These are phyloP conservation scores for Saccharomyces pastorianus DNA, from an alignment of 1,139 yeast species.

Conservation along the genomic window DNA sequence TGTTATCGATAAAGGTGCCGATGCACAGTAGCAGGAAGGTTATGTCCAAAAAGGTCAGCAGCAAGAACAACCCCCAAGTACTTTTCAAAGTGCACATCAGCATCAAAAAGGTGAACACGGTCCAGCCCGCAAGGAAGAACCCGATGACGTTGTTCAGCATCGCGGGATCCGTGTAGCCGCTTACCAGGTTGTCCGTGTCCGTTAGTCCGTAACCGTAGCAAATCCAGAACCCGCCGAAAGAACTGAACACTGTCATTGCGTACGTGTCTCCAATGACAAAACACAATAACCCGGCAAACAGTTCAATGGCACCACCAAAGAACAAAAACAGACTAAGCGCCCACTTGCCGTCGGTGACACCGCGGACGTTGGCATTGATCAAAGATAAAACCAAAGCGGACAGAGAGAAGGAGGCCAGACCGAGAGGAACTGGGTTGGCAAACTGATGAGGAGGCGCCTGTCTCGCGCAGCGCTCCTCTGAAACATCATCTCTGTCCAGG, in stretches of 20 bases:
- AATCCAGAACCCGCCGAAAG: conserved; percentile 74
- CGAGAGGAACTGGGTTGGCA: conserved; percentile 59
- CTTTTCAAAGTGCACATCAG: conserved; percentile 54
- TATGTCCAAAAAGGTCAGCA: conserved; percentile 46
- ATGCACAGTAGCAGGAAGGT: conserved; percentile 53
- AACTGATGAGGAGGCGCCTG: conserved; percentile 14
- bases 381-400: conserved; percentile 39
- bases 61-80: conserved; percentile 50
- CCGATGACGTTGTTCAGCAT: conserved; percentile 47
- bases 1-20: conserved; percentile 45
- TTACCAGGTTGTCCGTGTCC: conserved; percentile 47
- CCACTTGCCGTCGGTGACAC: conserved; percentile 41
- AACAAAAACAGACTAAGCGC: conserved; percentile 46
- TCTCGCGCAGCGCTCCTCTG: conserved; percentile 40
- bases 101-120: conserved; percentile 51
- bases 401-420: conserved; percentile 50
- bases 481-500: conserved; percentile 52
- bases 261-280: conserved; percentile 57
- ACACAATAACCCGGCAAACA: conserved; percentile 62
- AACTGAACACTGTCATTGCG: conserved; percentile 56
- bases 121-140: conserved; percentile 59
- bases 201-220: conserved; percentile 52
- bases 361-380: conserved; percentile 46
- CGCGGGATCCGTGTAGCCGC: conserved; percentile 40
- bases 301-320: conserved; percentile 57